Conservation (phyloP, 2,329 filamentous ascomycete genomes). For the Sarocladium strictum region DNA sequence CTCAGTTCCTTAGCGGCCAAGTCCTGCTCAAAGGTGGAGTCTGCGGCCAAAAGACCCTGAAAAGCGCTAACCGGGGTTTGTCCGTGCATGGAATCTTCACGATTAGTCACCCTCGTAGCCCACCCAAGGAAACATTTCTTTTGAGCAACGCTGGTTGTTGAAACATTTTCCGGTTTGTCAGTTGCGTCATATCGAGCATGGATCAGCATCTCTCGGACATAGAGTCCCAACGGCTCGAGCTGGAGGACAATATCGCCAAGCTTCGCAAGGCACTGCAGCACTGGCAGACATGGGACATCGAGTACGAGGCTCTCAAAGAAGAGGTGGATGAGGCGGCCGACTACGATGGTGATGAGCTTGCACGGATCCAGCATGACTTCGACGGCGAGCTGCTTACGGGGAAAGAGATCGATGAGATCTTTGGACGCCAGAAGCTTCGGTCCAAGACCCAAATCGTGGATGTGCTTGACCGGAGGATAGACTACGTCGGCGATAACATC, state of each 20-base stretch:
- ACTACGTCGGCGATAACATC: slow-evolving; percentile 85
- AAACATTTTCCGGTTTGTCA: background rate
- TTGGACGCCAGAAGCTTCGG: slow-evolving; percentile 23
- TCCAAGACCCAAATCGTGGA: slow-evolving; percentile 48
- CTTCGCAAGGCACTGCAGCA: slow-evolving; percentile 72
- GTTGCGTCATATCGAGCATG: slow-evolving; percentile 4
- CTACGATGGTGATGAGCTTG: slow-evolving; percentile 47
- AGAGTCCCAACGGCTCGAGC: slow-evolving; percentile 20
- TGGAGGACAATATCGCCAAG: slow-evolving; percentile 67
- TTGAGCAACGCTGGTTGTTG: background rate
- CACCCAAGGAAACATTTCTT: slow-evolving; percentile 3
- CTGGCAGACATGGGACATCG: slow-evolving; percentile 87
- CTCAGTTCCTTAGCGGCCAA: background rate
- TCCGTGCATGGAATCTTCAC: background rate
- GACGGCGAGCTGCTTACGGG: slow-evolving; percentile 57
- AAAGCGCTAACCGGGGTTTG: background rate
- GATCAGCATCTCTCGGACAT: slow-evolving; percentile 6
- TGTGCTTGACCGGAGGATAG: slow-evolving; percentile 63
- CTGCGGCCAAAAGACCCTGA: background rate
- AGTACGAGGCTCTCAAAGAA: slow-evolving; percentile 85
- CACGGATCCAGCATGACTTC: slow-evolving; percentile 51
- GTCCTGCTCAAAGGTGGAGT: background rate
- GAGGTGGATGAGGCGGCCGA: slow-evolving; percentile 58
- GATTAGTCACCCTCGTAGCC: background rate
- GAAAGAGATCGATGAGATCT: slow-evolving; percentile 47